Base-by-base conservation (phyloP, 225 moss, liverwort and hornwort species). In the Thuidium tamariscinum region DNA sequence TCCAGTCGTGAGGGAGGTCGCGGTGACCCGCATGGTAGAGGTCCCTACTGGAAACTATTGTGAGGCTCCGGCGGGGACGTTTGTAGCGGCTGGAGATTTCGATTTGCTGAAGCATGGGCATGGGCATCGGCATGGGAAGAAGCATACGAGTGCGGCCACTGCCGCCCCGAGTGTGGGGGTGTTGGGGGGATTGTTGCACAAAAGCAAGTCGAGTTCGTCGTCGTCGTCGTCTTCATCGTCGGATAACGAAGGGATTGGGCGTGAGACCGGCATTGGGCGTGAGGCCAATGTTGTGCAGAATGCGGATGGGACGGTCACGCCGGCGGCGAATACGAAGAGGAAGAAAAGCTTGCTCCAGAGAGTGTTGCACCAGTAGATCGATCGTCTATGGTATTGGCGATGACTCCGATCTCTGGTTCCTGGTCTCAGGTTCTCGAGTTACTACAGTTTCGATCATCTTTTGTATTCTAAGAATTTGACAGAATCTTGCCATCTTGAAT, bases 11-110 rank as follows among this genome's bases (percentile, higher is more conserved):
- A 80, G 90, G 2, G 94, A 95, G 79, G 92, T 95, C 0, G 89
- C 95, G 4, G 90, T 89, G 32, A 92, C 86, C 44, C 95, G 95
- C 37, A 84, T 89, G 76, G 89, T 94, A 70, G 94, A 95, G 57
- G 90, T 95, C 0, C 95, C 93, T 2, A 95, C 95, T 20, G 95
- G 95, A 11, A 95, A 94, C 41, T 95, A 89, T 34, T 92, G 93
- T 79, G 95, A 95, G 88, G 93, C 90, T 16, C 94, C 92, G 12
- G 93, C 92, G 10, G 95, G 95, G 11, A 86, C 80, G 13, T 95
- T 92, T 64, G 56, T 94, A 26, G 93, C 83, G 27, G 91, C 94
- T 1, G 94, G 93, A 0, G 93, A 95, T 20, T 95, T 94, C 83
- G 85, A 95, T 67, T 76, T 95, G 22, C 73, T 95, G 77, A 84